phyloP scores from a whole-genome alignment of 1,284 basidiomycete species.

The Earliella scabrosa region DNA sequence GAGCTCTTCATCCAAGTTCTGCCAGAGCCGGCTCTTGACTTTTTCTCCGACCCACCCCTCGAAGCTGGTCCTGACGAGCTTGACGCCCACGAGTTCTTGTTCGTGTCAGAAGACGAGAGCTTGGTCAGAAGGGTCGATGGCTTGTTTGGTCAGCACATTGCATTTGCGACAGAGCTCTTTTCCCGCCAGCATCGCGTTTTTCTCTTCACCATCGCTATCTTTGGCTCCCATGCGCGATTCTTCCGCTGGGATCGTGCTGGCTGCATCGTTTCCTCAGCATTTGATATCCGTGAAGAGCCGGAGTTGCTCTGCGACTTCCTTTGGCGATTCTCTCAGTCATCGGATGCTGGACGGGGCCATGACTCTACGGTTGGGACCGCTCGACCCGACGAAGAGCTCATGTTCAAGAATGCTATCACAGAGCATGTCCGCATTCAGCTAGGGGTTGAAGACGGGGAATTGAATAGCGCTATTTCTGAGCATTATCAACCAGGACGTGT shows the following conservation, averaged over 20 bases:
- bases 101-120: background rate
- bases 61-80: background rate
- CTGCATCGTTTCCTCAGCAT: slow-evolving; percentile 3
- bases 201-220: slow-evolving; percentile 1
- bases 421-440: background rate
- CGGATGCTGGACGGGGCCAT: background rate
- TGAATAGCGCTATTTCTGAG: background rate
- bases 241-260: slow-evolving; percentile 13
- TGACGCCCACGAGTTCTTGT: slow-evolving; percentile 1
- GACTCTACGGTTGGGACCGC: slow-evolving; percentile 1
- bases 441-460: background rate
- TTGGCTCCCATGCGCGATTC: slow-evolving; percentile 1
- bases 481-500: slow-evolving; percentile 6
- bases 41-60: slow-evolving; percentile 5
- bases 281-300: slow-evolving; percentile 5
- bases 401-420: background rate
- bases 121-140: background rate
- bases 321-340: slow-evolving; percentile 1
- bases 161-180: slow-evolving; percentile 6
- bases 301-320: slow-evolving; percentile 1
- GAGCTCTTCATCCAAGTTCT: slow-evolving; percentile 10
- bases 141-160: background rate
- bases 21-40: background rate
- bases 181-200: slow-evolving; percentile 8
- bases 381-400: background rate